These are phyloP conservation scores for Protea cynaroides DNA, from an alignment of 164 flowering plant genomes.

Conservation along the genomic window DNA sequence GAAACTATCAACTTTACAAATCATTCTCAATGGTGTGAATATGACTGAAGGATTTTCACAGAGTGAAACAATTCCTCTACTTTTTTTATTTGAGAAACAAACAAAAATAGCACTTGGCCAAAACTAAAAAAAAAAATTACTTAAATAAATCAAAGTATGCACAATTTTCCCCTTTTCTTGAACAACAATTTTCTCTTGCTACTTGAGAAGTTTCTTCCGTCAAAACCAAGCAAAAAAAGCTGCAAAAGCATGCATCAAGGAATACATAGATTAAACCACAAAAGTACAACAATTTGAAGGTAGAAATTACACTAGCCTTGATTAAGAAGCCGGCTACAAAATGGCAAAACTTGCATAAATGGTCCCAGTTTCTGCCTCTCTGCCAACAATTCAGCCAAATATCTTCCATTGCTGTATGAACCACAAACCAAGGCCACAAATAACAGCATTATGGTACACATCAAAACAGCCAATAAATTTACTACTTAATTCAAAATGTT, in stretches of 20 bases:
- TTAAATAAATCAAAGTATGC: too few relatives aligned
- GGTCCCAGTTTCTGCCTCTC: conserved; percentile 79
- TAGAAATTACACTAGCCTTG: conserved; percentile 42
- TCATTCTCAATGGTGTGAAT: too few relatives aligned
- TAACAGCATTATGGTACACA: neutral
- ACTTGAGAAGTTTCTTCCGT: neutral
- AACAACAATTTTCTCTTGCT: too few relatives aligned
- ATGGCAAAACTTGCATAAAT: conserved; percentile 63
- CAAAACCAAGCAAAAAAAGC: neutral
- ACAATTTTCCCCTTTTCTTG: too few relatives aligned
- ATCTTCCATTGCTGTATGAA: conserved; percentile 34
- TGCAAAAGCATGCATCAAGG: neutral
- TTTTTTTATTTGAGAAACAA: too few relatives aligned
- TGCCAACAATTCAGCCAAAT: conserved; percentile 61
- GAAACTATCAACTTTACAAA: too few relatives aligned
- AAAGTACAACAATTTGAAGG: neutral
- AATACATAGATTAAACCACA: neutral
- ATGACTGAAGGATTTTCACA: too few relatives aligned
- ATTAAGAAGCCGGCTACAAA: conserved; percentile 57
- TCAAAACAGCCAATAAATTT: too few relatives aligned
- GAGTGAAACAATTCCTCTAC: too few relatives aligned
- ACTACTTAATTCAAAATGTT: too few relatives aligned
- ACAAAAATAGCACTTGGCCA: too few relatives aligned
- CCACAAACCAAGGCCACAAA: conserved; percentile 6
- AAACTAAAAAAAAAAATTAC: too few relatives aligned